These are phyloP conservation scores for Nakazawaea sp. DNA, from an alignment of 805 yeast genomes.

Conservation along the genomic window DNA sequence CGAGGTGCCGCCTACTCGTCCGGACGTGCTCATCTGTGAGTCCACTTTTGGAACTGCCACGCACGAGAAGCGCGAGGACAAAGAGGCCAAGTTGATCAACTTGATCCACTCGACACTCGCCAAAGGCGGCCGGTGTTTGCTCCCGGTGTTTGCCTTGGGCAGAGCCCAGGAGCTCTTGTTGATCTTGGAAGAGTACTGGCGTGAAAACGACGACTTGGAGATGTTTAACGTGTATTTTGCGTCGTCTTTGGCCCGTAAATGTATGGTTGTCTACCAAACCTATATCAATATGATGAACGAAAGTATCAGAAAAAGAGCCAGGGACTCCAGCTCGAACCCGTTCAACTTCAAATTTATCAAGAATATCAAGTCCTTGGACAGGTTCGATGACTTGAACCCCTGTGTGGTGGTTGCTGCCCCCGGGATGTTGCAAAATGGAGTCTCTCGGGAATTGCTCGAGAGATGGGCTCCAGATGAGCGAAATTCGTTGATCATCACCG, in stretches of 20 bases:
- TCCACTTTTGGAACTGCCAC: slow-evolving; percentile 98
- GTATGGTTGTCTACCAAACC: slow-evolving; percentile 96
- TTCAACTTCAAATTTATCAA: slow-evolving; percentile 83
- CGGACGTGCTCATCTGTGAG: slow-evolving; percentile 89
- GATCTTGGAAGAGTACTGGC: slow-evolving; percentile 94
- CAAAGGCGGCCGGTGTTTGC: slow-evolving; percentile 85
- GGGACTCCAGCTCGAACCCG: slow-evolving; percentile 80
- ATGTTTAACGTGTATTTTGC: slow-evolving; percentile 84
- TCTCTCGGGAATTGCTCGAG: slow-evolving; percentile 84
- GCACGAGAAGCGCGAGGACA: slow-evolving; percentile 82
- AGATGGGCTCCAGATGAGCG: slow-evolving; percentile 97
- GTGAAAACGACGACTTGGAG: slow-evolving; percentile 72
- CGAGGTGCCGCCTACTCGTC: slow-evolving; percentile 81
- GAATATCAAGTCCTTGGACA: slow-evolving; percentile 71
- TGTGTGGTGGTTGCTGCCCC: slow-evolving; percentile 96
- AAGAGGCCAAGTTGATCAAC: slow-evolving; percentile 75
- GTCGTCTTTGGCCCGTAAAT: slow-evolving; percentile 86
- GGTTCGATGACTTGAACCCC: slow-evolving; percentile 89
- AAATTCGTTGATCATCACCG: slow-evolving; percentile 83
- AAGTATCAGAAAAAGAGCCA: slow-evolving; percentile 64
- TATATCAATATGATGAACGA: slow-evolving; percentile 98
- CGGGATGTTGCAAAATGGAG: slow-evolving; percentile 97
- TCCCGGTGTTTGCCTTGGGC: slow-evolving; percentile 96
- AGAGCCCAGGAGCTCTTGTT: slow-evolving; percentile 91
- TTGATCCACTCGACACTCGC: slow-evolving; percentile 76